Evolutionary conservation across 2,329 filamentous ascomycete species (phyloP).

Genomic region (Salinomyces thailandicus): DNA sequence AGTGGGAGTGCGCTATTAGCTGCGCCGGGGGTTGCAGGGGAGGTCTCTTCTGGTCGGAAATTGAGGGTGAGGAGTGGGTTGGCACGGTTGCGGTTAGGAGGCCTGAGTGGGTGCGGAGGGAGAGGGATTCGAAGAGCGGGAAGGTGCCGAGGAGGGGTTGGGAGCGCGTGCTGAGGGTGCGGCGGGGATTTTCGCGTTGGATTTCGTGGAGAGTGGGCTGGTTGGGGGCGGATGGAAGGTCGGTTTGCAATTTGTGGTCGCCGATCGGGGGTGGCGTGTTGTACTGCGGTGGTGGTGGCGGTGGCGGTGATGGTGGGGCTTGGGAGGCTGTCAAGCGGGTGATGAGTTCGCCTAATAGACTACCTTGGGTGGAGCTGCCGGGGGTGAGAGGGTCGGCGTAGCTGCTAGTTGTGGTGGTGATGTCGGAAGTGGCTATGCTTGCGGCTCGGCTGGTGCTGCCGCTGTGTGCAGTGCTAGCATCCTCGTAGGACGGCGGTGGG

Average conservation of each 20-base stretch:
- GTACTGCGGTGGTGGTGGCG: background rate
- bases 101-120: background rate
- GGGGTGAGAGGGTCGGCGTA: too few species aligned
- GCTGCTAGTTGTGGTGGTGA: too few species aligned
- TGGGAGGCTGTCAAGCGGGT: background rate
- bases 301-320: background rate
- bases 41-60: too few species aligned
- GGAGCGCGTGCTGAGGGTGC: background rate
- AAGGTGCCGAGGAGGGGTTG: background rate
- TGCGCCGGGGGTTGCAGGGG: background rate
- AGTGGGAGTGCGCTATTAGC: background rate
- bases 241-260: background rate
- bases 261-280: background rate
- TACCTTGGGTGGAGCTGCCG: too few species aligned
- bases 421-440: too few species aligned
- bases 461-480: too few species aligned
- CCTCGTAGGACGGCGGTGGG: too few species aligned
- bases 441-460: too few species aligned
- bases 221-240: background rate
- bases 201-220: background rate
- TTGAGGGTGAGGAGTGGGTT: background rate
- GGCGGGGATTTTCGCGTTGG: background rate
- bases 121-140: background rate
- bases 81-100: background rate
- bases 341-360: background rate